Evolutionary conservation across 495 filamentous ascomycete species (phyloP), one percentile per base, ranked within the genome.

Genomic region (Penicillium alfredii): DNA sequence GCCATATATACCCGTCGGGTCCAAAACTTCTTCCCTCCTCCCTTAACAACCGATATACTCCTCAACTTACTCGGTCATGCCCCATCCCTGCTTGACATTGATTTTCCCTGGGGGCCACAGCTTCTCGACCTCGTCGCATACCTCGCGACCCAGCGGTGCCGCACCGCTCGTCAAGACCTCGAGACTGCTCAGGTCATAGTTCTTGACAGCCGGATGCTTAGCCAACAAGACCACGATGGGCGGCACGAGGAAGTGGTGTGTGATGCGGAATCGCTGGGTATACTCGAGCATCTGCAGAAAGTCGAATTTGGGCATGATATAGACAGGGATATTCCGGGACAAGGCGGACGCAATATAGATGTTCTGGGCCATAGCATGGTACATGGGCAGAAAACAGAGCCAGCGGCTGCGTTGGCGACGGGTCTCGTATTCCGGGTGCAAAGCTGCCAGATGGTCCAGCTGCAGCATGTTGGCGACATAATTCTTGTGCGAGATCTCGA

Each of bases 31-130:
- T n/a, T n/a, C n/a, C n/a, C n/a, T n/a, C n/a, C n/a, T n/a, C n/a
- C n/a, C n/a, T n/a, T n/a, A n/a, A n/a, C n/a, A n/a, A n/a, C n/a
- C n/a, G n/a, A n/a, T n/a, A n/a, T n/a, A n/a, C n/a, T n/a, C n/a
- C n/a, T n/a, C n/a, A 35, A 72, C 63, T 47, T 55, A 75, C 71
- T 88, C 84, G 0, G 84, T 89, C 79, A 89, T 85, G 4, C 87
- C 87, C 81, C 84, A 93, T 0, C 84, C 87, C 50, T 93, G 87
- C 34, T 78, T 83, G 6, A 90, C 53, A 46, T 71, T 71, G 12
- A 82, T 54, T 15, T 64, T 58, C 14, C 73, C 71, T 8, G 61
- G 58, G 3, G 71, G 71, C 68, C 80, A 80, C 13, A 80, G 44
- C 40, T 64, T 71, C 51, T 77, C 63, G 22, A 77, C 68, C 34